Evolutionary conservation across 306 rosid genomes (phyloP), one percentile per base, ranked within the genome.

Genomic region (Sindora glabra): DNA sequence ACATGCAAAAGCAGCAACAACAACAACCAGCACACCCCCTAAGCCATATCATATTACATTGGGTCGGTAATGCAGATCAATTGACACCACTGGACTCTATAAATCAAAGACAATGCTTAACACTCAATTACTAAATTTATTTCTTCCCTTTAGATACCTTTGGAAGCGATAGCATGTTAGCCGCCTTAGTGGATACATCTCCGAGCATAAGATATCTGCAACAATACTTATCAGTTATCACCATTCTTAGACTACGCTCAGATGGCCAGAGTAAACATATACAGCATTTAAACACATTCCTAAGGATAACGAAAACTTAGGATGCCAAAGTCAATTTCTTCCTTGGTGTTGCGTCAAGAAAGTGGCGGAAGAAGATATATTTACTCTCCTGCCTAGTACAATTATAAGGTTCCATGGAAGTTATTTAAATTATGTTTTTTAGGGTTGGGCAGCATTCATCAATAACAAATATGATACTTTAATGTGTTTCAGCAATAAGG

Each of bases 131-230:
- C n/a, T n/a, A n/a, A n/a, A n/a, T n/a, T n/a, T n/a, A n/a, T n/a
- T n/a, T n/a, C n/a, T n/a, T n/a, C n/a, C n/a, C n/a, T n/a, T n/a
- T n/a, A n/a, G 52, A 65, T 71, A 92, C 98, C 95, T 81, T 76
- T 13, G 96, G 96, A 41, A 72, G 82, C 10, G 98, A 88, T 70
- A 92, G 87, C 83, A 88, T 66, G 70, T 80, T 83, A 19, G 96
- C 98, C 17, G 98, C 96, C 82, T 86, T 88, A 26, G 90, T 71
- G 48, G 98, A 76, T 69, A 92, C 51, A 6, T 92, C 96, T 71
- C 95, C 98, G 36, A 17, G 75, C 87, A 86, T 60, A 67, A 92
- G 85, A 76, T 92, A 92, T 75, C 98, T 92, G 80, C 69, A 72
- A 62, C 11, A 66, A 32, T 30, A 55, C 30, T 57, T 54, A 40